Conservation (phyloP, 1,284 basidiomycete species). For the Earliella scabrosa region DNA sequence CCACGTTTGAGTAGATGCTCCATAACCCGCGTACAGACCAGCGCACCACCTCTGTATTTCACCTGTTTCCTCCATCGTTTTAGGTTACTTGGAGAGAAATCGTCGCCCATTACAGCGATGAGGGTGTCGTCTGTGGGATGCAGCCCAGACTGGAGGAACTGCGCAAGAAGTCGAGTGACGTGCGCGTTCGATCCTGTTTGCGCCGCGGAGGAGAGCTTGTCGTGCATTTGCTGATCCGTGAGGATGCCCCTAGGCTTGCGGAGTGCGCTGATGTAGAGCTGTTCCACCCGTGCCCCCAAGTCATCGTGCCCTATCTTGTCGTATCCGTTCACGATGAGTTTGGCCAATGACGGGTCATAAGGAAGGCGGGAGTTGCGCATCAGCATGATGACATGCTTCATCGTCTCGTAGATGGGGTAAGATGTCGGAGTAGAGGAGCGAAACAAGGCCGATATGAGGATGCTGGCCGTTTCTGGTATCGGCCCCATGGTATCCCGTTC, state of each 20-base stretch:
- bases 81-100: constrained; percentile 45
- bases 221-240: constrained; percentile 3
- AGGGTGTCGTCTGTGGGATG: constrained; percentile 40
- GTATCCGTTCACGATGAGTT: constrained; percentile 12
- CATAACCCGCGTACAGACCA: constrained; percentile 58
- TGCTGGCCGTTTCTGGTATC: constrained; percentile 6
- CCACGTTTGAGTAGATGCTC: constrained; percentile 9
- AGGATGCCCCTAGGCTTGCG: neutral
- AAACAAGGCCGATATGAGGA: constrained; percentile 22
- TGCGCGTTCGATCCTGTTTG: neutral
- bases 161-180: constrained; percentile 15
- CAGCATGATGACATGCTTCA: constrained; percentile 17
- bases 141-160: constrained; percentile 38
- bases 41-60: constrained; percentile 40
- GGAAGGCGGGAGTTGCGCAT: constrained; percentile 3
- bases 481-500: constrained; percentile 4
- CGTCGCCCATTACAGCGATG: constrained; percentile 40
- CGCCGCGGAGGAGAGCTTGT: neutral
- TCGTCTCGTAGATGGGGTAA: constrained; percentile 13
- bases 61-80: constrained; percentile 46
- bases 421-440: neutral
- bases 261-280: constrained; percentile 2
- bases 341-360: constrained; percentile 5
- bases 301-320: neutral
- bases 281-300: constrained; percentile 3